These are phyloP conservation scores for Roridomyces roridus DNA, from an alignment of 768 basidiomycete species.

Conservation along the genomic window DNA sequence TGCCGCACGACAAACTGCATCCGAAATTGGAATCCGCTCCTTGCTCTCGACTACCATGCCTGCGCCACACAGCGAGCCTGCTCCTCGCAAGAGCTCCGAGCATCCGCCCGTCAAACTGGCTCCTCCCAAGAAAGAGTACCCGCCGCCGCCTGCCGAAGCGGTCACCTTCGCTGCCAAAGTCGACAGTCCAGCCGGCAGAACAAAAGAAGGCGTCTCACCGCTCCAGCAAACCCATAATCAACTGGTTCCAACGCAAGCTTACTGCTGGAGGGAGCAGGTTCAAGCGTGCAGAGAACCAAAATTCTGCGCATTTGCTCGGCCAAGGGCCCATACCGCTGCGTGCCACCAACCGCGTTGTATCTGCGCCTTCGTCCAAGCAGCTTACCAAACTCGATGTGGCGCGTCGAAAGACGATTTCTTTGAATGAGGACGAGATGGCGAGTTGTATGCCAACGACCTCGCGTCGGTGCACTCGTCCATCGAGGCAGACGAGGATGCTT, in stretches of 20 bases:
- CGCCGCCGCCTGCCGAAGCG: constrained; percentile 23
- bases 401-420: constrained; percentile 65
- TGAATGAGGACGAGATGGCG: constrained; percentile 64
- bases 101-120: constrained; percentile 28
- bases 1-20: no score
- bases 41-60: constrained; percentile 10
- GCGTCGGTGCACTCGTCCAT: constrained; percentile 60
- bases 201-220: constrained; percentile 71
- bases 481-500: constrained; percentile 96
- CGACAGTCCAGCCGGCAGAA: constrained; percentile 41
- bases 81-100: constrained; percentile 23
- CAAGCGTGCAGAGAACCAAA: constrained; percentile 52
- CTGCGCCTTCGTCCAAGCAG: constrained; percentile 50
- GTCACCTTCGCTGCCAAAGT: constrained; percentile 26
- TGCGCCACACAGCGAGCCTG: background rate
- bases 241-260: constrained; percentile 90
- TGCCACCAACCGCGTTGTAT: constrained; percentile 46
- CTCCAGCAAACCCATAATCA: constrained; percentile 85
- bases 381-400: constrained; percentile 39
- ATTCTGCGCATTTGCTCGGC: constrained; percentile 26
- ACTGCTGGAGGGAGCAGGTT: constrained; percentile 61
- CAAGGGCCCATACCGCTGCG: constrained; percentile 38
- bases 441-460: constrained; percentile 52
- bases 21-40: background rate
- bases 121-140: constrained; percentile 28